Base-by-base conservation (phyloP, 306 rosid species). In the Luffa aegyptiaca region DNA sequence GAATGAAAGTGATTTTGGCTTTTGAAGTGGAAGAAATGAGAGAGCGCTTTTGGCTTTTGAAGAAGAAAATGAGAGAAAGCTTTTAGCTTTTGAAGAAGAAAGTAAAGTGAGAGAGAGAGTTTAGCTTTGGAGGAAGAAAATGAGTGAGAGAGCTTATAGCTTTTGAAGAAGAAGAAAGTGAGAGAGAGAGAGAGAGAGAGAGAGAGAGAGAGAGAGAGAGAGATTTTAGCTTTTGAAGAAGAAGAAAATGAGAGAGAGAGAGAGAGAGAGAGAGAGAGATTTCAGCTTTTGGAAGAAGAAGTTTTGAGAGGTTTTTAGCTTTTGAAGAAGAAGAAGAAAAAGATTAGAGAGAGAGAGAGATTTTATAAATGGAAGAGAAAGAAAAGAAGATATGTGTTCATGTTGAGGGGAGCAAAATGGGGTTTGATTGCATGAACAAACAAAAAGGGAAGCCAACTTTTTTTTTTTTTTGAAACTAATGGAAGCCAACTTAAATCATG, bases 121-220 rank as follows among this genome's bases (percentile, higher is more conserved):
- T 62, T 62, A 61, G 41, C 44, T 63, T 35, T 63, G 35, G 44
- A 14, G 5, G 42, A 14, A n/a, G 71, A 6, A 63, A 31, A 26
- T 26, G 59, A 46, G 79, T 48, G 33, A 68, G 57, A 78, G 73
- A 10, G 80, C 20, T 31, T 4, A 3, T 26, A 63, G 45, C 10
- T 33, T 5, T 64, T 16, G 20, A 36, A 45, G 59, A 17, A 26
- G 35, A 17, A 49, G 26, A 10, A 48, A 20, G 8, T 3, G 18
- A 41, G 16, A 10, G 79, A 49, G 81, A 83, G 55, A 42, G 52
- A 35, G 61, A 56, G 10, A 81, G 21, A 83, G 55, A 42, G 52
- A 35, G 61, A 56, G 10, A 81, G 21, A 18, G 21, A 5, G 41
- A 58, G 36, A 58, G 10, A 58, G 65, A 58, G 35, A 51, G 56